phyloP scores from a whole-genome alignment of 371 early-diverging fungal genomes.

The Rhizomucor miehei region DNA sequence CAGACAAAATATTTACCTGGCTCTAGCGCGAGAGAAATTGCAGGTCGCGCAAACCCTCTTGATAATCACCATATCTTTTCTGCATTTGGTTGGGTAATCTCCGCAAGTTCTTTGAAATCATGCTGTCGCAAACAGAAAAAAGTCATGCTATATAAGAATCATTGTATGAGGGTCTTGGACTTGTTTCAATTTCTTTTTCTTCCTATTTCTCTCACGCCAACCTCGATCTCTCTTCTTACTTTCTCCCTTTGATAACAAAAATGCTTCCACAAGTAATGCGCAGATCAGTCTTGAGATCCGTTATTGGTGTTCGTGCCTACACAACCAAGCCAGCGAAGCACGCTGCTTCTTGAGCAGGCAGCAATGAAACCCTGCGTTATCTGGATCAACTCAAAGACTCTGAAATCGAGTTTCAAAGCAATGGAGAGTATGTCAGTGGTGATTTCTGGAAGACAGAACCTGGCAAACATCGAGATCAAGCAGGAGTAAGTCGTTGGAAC shows the following conservation, averaged over 20 bases:
- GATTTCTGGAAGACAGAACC: constrained; percentile 20
- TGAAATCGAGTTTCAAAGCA: constrained; percentile 18
- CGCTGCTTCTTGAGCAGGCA: not conserved
- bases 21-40: too few relatives aligned
- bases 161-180: not conserved
- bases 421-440: constrained; percentile 10
- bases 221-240: not conserved
- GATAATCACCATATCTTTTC: too few relatives aligned
- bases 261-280: not conserved
- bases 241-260: not conserved
- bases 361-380: constrained; percentile 14
- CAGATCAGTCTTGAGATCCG: too few relatives aligned
- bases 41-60: too few relatives aligned
- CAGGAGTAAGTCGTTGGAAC: constrained; percentile 1
- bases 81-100: not conserved
- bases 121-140: not conserved
- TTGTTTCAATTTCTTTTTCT: not conserved
- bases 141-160: not conserved
- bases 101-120: not conserved
- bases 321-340: too few relatives aligned
- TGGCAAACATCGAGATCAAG: constrained; percentile 5
- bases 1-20: too few relatives aligned
- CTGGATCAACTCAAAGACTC: constrained; percentile 14
- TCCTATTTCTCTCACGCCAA: not conserved
- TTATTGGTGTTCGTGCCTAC: too few relatives aligned